These are phyloP conservation scores for Venturia pyrina DNA, from an alignment of 2,329 filamentous ascomycete genomes.

Conservation along the genomic window DNA sequence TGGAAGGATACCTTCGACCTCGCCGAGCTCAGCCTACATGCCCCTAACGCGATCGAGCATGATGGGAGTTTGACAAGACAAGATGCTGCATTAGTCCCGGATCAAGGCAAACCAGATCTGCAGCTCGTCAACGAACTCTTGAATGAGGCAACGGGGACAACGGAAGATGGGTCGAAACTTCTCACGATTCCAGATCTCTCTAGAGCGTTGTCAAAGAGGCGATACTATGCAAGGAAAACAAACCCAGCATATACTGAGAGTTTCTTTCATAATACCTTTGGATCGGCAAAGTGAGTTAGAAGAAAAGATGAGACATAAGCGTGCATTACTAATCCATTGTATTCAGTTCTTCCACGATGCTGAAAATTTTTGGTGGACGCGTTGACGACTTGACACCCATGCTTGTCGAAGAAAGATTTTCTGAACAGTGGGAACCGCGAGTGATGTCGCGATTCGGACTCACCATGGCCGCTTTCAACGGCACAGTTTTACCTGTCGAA, in stretches of 20 bases:
- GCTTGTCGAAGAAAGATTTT: slow-evolving; percentile 31
- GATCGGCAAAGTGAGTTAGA: slow-evolving; percentile 27
- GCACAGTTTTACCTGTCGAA: slow-evolving; percentile 30
- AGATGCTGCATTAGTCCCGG: slow-evolving; percentile 19
- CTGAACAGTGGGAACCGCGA: slow-evolving; percentile 32
- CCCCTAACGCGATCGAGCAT: slow-evolving; percentile 26
- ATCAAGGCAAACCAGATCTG: slow-evolving; percentile 18
- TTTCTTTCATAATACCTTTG: slow-evolving; percentile 31
- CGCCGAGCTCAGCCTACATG: slow-evolving; percentile 20
- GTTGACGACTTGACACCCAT: slow-evolving; percentile 30
- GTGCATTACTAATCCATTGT: neutral
- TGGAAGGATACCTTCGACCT: slow-evolving; percentile 17
- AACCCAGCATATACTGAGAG: slow-evolving; percentile 28
- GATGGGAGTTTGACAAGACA: slow-evolving; percentile 24
- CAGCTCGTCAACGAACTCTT: slow-evolving; percentile 21
- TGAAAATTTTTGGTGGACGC: slow-evolving; percentile 31
- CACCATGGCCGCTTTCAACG: slow-evolving; percentile 34
- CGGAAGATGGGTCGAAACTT: slow-evolving; percentile 21
- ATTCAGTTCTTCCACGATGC: slow-evolving; percentile 31
- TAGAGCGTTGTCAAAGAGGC: slow-evolving; percentile 23
- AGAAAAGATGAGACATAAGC: neutral
- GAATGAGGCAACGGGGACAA: slow-evolving; percentile 26
- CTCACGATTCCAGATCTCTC: slow-evolving; percentile 30
- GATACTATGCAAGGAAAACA: slow-evolving; percentile 25
- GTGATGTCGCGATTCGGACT: slow-evolving; percentile 28